Base-by-base conservation (phyloP, 2,329 filamentous ascomycete genomes). In the Fusarium sp. region DNA sequence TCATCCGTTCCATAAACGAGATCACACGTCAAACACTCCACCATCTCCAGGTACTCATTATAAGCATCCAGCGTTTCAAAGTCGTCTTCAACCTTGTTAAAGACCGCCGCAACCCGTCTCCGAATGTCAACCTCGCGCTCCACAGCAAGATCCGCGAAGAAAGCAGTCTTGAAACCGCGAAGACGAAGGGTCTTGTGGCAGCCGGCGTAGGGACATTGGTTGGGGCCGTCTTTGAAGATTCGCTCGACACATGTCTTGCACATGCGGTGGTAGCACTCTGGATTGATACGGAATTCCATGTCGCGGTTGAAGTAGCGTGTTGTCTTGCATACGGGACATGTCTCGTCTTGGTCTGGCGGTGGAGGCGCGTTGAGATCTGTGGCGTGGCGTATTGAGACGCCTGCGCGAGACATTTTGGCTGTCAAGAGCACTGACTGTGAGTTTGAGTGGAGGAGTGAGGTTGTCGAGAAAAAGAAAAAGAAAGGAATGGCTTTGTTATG, bases 241-340 rank as follows among this genome's bases (percentile, higher is more conserved):
- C 95, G 93, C 82, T 95, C 93, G 45, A 98, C 95, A 84, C 96
- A 99, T 63, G 93, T 95, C 81, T 94, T 92, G 86, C 96, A 99
- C 94, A 99, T 98, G 75, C 94, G 94, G 86, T 99, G 96, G 86
- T 99, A 99, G 88, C 96, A 99, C 86, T 97, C 94, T 13, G 95
- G 94, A 81, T 98, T 98, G 85, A 99, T 95, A 76, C 96, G 92
- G 84, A 99, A 98, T 73, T 92, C 89, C 89, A 99, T 95, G 84
- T 94, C 92, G 68, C 91, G 91, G 86, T 98, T 98, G 78, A 98
- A 92, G 86, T 98, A 98, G 73, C 94, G 93, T 67, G 93, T 94
- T 66, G 94, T 97, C 84, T 98, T 98, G 92, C 96, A 99, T 75
- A 98, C 94, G 64, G 95, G 96, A 84, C 96, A 99, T 79, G 95